Conservation (phyloP, 139 green algal genomes). For the Coelastrella sp. region DNA sequence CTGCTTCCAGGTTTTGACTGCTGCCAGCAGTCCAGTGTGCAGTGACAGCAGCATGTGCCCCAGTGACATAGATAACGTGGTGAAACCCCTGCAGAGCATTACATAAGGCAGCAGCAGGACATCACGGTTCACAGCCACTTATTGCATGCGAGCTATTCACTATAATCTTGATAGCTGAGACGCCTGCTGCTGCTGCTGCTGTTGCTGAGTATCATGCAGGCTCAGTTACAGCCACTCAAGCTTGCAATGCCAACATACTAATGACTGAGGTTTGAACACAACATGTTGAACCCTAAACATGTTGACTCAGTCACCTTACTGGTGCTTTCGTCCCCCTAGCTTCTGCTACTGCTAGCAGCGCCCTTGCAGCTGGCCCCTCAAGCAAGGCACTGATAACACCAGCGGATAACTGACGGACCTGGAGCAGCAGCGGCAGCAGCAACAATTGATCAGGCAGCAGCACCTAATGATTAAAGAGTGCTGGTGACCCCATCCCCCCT, state of each 20-base stretch:
- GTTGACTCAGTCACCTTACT: not conserved
- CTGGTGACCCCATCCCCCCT: conserved; percentile 69
- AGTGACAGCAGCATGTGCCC: conserved; percentile 57
- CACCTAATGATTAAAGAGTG: no score
- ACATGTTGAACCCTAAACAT: not conserved
- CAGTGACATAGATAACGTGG: conserved; percentile 73
- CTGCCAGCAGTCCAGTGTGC: conserved; percentile 57
- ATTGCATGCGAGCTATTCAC: no score
- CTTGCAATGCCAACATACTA: no score
- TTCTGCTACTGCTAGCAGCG: conserved; percentile 78
- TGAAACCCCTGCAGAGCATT: conserved; percentile 65
- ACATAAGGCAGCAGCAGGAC: not conserved
- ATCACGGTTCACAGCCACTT: no score
- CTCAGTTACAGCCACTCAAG: no score
- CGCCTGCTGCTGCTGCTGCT: no score
- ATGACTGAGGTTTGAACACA: not conserved
- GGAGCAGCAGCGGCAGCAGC: not conserved
- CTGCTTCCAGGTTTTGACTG: conserved; percentile 38
- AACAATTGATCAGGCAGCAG: no score
- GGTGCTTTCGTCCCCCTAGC: not conserved
- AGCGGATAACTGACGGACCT: conserved; percentile 69
- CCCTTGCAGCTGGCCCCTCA: conserved; percentile 70
- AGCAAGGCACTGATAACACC: conserved; percentile 65
- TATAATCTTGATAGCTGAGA: not conserved
- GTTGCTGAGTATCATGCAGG: no score